phyloP scores from a whole-genome alignment of 2,329 filamentous ascomycete genomes.

The Colletotrichum tabaci region DNA sequence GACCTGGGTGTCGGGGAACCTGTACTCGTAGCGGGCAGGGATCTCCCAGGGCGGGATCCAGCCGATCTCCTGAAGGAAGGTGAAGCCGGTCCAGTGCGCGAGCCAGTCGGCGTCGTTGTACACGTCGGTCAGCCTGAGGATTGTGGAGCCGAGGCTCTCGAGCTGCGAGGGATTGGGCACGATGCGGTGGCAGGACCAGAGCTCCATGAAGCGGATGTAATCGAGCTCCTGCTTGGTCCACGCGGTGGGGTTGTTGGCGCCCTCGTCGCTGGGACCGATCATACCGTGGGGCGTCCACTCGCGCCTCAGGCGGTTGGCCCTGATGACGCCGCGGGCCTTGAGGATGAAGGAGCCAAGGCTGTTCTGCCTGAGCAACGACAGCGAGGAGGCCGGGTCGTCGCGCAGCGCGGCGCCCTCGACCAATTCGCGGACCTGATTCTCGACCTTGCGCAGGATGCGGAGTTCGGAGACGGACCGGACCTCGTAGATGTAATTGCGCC shows the following conservation, averaged over 20 bases:
- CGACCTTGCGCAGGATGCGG: slow-evolving; percentile 64
- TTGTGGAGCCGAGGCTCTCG: slow-evolving; percentile 61
- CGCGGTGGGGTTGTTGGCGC: slow-evolving; percentile 23
- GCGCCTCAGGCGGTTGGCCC: slow-evolving; percentile 64
- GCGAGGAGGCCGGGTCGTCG: slow-evolving; percentile 23
- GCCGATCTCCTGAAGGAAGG: slow-evolving; percentile 83
- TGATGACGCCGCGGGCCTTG: slow-evolving; percentile 66
- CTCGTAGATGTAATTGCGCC: slow-evolving; percentile 58
- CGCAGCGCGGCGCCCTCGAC: slow-evolving; percentile 55
- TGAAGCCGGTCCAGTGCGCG: slow-evolving; percentile 66
- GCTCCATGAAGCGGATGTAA: slow-evolving; percentile 78
- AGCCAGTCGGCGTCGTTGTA: slow-evolving; percentile 69
- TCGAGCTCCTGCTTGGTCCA: slow-evolving; percentile 68
- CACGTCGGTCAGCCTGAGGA: slow-evolving; percentile 73
- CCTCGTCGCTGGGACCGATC: slow-evolving; percentile 54
- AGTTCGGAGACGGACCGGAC: slow-evolving; percentile 59
- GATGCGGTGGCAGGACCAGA: slow-evolving; percentile 65
- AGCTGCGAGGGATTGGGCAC: slow-evolving; percentile 39
- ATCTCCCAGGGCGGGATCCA: slow-evolving; percentile 81
- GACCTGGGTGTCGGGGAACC: slow-evolving; percentile 65
- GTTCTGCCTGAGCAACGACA: slow-evolving; percentile 46
- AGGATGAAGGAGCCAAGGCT: slow-evolving; percentile 62
- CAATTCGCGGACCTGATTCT: slow-evolving; percentile 67
- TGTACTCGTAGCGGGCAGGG: slow-evolving; percentile 71
- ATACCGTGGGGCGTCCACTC: slow-evolving; percentile 67